phyloP scores from a whole-genome alignment of 768 basidiomycete species.

The Mycena belliarum region DNA sequence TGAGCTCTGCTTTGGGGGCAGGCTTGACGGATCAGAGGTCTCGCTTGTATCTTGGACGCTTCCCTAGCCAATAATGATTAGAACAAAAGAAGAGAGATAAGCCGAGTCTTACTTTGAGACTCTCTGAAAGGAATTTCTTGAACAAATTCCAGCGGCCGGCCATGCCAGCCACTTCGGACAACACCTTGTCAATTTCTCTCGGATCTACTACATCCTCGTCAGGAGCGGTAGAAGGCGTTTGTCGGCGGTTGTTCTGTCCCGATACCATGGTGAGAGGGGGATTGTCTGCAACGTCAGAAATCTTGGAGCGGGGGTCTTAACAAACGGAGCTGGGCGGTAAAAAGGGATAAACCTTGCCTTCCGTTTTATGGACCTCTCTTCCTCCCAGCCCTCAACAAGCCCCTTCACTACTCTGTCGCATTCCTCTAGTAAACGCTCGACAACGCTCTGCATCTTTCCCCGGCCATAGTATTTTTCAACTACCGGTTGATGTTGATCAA shows the following conservation, averaged over 20 bases:
- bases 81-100: background rate
- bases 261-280: conserved; percentile 37
- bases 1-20: background rate
- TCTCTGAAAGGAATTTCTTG: conserved; percentile 79
- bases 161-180: conserved; percentile 90
- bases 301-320: conserved; percentile 29
- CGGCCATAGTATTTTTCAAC: conserved; percentile 97
- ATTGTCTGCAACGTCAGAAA: conserved; percentile 48
- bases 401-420: conserved; percentile 81
- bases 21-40: conserved; percentile 14
- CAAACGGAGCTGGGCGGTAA: background rate
- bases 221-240: conserved; percentile 26
- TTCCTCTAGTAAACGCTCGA: conserved; percentile 76
- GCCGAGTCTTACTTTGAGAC: conserved; percentile 54
- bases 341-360: conserved; percentile 49
- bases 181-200: conserved; percentile 85
- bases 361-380: conserved; percentile 81
- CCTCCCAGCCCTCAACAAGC: conserved; percentile 85
- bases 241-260: conserved; percentile 27
- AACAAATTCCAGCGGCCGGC: conserved; percentile 91
- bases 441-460: conserved; percentile 83
- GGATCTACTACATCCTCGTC: conserved; percentile 74
- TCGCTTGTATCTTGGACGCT: conserved; percentile 9
- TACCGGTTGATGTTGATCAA: conserved; percentile 96
- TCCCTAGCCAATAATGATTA: conserved; percentile 23